Base-by-base conservation (phyloP, 768 basidiomycete species). In the Psilocybe tampanensis region DNA sequence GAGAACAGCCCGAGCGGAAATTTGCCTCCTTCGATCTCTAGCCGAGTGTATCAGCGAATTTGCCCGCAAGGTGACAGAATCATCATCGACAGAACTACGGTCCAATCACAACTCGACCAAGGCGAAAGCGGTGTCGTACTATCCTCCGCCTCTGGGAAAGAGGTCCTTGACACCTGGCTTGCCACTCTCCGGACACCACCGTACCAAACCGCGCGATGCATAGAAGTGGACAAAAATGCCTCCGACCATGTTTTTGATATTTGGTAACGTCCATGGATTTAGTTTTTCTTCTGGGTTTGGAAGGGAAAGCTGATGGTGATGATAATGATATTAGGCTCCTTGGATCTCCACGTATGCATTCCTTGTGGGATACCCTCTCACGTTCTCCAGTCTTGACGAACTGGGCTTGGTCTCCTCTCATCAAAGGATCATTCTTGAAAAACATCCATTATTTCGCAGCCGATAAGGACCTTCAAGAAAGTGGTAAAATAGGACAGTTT, bases 331-430 rank as follows among this genome's bases (percentile, higher is more conserved):
- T 34, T 59, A 89, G 88, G 74, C 58, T 85, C 24, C 83, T 88
- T 43, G 80, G 79, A 22, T 69, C 73, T 0, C 53, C 69, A 6
- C 71, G 76, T 11, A 66, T 84, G 5, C 74, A 84, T 18, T 73
- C 74, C 24, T 59, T 83, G 19, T 78, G 77, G 76, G 71, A 71
- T 3, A 66, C 76, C 4, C 67, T 85, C 3, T 76, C 78, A 8
- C 56, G 65, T 1, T 84, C 83, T 29, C 80, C 84, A 0, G 74
- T 80, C 5, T 65, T 89, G 8, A 78, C 73, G 4, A 60, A 79
- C 32, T 86, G 84, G 66, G 72, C 75, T 17, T 89, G 86, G 86
- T 89, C 89, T 0, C 76, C 84, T 0, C 77, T 89, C 3, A 72
- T 89, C 55, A 70, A 82, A 45, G 65, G 65, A n/a, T 77, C 78